These are phyloP conservation scores for Trichoderma asperelloides DNA, from an alignment of 495 filamentous ascomycete species.

Conservation along the genomic window DNA sequence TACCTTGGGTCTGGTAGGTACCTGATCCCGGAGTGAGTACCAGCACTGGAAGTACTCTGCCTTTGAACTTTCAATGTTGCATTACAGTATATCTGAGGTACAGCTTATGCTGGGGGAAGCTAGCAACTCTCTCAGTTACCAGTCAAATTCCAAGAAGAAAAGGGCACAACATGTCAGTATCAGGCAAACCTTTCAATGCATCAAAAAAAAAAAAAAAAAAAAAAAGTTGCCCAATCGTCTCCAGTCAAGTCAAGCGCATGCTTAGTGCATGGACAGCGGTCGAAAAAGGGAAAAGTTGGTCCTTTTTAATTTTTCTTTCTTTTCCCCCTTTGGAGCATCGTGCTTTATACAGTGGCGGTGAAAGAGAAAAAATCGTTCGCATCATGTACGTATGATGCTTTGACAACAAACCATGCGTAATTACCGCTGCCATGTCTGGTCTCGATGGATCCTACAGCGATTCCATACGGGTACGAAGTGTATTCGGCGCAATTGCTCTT, in stretches of 20 bases:
- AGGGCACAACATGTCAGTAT: too few species aligned
- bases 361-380: background rate
- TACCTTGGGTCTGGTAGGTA: too few species aligned
- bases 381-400: background rate
- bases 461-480: too few species aligned
- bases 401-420: background rate
- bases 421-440: background rate
- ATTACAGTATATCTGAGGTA: too few species aligned
- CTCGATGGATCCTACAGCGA: background rate
- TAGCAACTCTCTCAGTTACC: too few species aligned
- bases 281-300: background rate
- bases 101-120: too few species aligned
- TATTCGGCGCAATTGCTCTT: too few species aligned
- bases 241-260: too few species aligned
- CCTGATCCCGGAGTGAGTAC: too few species aligned
- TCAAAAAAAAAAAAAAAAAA: background rate
- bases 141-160: too few species aligned
- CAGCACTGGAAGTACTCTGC: too few species aligned
- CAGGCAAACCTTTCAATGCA: background rate
- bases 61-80: too few species aligned
- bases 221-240: background rate
- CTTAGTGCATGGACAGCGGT: background rate
- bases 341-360: background rate
- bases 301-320: background rate
- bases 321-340: background rate